phyloP scores from a whole-genome alignment of 1,139 yeast genomes.

The Blastobotrys malaysiensis region DNA sequence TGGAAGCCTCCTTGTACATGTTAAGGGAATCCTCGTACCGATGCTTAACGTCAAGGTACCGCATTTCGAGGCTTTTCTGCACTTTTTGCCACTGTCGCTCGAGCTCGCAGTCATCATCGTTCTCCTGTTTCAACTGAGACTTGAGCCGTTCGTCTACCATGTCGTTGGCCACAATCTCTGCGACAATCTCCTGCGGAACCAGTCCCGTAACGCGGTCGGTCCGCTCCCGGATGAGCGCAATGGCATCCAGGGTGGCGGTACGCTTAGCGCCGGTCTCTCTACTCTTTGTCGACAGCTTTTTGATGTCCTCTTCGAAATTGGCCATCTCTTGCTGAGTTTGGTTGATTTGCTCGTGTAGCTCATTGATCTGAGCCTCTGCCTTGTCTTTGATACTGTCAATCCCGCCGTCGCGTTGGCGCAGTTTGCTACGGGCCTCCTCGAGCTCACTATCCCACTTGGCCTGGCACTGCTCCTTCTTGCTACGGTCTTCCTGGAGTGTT shows the following conservation, averaged over 20 bases:
- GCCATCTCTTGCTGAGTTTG: constrained; percentile 26
- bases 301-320: constrained; percentile 38
- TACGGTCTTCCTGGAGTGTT: constrained; percentile 22
- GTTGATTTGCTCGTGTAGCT: constrained; percentile 13
- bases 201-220: constrained; percentile 26
- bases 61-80: constrained; percentile 32
- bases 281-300: constrained; percentile 23
- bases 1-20: constrained; percentile 19
- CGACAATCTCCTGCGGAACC: constrained; percentile 20
- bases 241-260: constrained; percentile 18
- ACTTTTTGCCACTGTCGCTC: constrained; percentile 32
- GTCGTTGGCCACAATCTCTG: constrained; percentile 19
- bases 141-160: constrained; percentile 20
- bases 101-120: constrained; percentile 23
- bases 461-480: constrained; percentile 17
- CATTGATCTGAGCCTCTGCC: constrained; percentile 14
- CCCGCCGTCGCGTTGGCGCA: constrained; percentile 7
- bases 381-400: constrained; percentile 14
- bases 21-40: constrained; percentile 30
- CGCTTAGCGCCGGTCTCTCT: constrained; percentile 19
- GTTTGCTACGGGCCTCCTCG: constrained; percentile 16
- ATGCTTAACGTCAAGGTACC: constrained; percentile 31
- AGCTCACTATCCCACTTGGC: constrained; percentile 22
- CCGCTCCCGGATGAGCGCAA: constrained; percentile 18
- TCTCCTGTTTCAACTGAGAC: constrained; percentile 20